A percentile compares a stretch with the other conserved stretches of the same genome.
Conservation (phyloP, 2,329 filamentous ascomycete species). For the Seiridium unicorne region DNA sequence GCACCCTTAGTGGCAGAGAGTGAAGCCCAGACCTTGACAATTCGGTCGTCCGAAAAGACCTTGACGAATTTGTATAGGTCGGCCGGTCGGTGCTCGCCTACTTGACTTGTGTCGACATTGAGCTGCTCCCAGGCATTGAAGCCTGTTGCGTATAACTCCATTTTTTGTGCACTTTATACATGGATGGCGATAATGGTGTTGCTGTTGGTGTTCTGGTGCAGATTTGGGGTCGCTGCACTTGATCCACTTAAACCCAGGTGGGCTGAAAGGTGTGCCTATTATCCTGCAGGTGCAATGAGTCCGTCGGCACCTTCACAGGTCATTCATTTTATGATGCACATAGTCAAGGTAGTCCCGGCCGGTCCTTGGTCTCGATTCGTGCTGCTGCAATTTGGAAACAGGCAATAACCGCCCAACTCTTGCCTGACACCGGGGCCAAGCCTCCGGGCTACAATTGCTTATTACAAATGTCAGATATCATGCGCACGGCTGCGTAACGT, state of each 20-base stretch:
- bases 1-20: background rate
- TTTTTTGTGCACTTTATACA: conserved; percentile 3
- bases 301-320: too few species aligned
- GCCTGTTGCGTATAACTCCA: conserved; percentile 54
- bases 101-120: conserved; percentile 25
- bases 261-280: too few species aligned
- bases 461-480: too few species aligned
- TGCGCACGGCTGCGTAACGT: too few species aligned
- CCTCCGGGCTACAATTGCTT: too few species aligned
- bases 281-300: too few species aligned
- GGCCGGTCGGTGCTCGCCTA: background rate
- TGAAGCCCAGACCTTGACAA: background rate
- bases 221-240: background rate
- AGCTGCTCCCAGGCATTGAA: conserved; percentile 61
- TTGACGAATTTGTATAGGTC: background rate
- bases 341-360: too few species aligned
- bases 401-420: too few species aligned
- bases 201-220: background rate
- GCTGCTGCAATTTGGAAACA: too few species aligned
- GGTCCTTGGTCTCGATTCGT: too few species aligned
- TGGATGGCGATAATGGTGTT: background rate
- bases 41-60: background rate
- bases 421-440: too few species aligned
- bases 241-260: background rate
- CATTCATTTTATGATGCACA: too few species aligned